Percentiles rank a stretch among this genome's conserved stretches.
Conservation (phyloP, 768 basidiomycete genomes). For the Lactarius hatsudake region DNA sequence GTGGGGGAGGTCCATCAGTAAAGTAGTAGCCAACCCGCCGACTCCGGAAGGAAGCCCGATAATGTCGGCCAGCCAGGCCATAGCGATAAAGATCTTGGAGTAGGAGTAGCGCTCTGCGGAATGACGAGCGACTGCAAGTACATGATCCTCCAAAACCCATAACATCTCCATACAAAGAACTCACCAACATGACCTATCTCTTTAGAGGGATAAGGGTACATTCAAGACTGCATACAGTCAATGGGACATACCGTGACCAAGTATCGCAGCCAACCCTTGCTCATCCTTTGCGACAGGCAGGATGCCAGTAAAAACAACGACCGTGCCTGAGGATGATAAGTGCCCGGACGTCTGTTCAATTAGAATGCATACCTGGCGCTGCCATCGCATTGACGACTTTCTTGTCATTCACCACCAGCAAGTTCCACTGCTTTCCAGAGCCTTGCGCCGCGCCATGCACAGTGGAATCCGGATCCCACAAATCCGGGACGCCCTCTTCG, state of each 20-base stretch:
- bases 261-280: slow-evolving; percentile 76
- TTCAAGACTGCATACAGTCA: not conserved
- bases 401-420: slow-evolving; percentile 74
- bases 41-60: slow-evolving; percentile 59
- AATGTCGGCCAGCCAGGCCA: slow-evolving; percentile 44
- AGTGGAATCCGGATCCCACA: slow-evolving; percentile 32
- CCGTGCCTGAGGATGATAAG: slow-evolving; percentile 47
- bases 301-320: slow-evolving; percentile 89
- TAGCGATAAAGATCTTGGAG: slow-evolving; percentile 40
- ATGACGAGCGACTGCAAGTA: slow-evolving; percentile 49
- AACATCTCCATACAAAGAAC: slow-evolving; percentile 17
- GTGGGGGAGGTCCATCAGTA: slow-evolving; percentile 74
- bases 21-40: slow-evolving; percentile 43
- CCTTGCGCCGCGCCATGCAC: not conserved
- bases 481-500: slow-evolving; percentile 3
- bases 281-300: slow-evolving; percentile 75
- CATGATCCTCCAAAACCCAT: not conserved
- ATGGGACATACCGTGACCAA: slow-evolving; percentile 68
- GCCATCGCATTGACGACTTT: slow-evolving; percentile 77
- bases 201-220: slow-evolving; percentile 31
- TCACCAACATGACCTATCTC: slow-evolving; percentile 80
- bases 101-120: slow-evolving; percentile 49
- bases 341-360: not conserved
- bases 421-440: slow-evolving; percentile 51
- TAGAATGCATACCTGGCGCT: slow-evolving; percentile 49